These are phyloP conservation scores for Cladosporium velox DNA, from an alignment of 2,329 filamentous ascomycete genomes.

Conservation along the genomic window DNA sequence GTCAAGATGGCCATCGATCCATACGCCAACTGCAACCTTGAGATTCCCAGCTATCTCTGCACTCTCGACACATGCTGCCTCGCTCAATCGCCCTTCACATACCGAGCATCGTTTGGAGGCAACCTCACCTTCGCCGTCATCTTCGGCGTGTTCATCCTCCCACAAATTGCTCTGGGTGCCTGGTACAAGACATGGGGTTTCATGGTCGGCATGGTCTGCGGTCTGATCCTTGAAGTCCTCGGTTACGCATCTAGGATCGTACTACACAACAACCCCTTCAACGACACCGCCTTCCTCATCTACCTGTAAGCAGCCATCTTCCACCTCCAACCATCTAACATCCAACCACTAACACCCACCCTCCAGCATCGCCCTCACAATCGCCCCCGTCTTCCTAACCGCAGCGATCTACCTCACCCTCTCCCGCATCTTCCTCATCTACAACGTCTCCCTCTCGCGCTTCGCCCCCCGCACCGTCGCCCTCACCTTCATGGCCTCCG, in stretches of 20 bases:
- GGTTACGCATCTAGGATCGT: slow-evolving; percentile 59
- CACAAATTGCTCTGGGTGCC: slow-evolving; percentile 53
- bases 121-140: slow-evolving; percentile 53
- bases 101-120: slow-evolving; percentile 50
- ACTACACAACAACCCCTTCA: slow-evolving; percentile 47
- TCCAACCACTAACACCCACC: slow-evolving; percentile 25
- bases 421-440: slow-evolving; percentile 45
- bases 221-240: slow-evolving; percentile 53
- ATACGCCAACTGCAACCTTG: slow-evolving; percentile 29
- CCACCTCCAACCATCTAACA: background rate
- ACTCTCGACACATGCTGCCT: slow-evolving; percentile 36
- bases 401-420: slow-evolving; percentile 50
- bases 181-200: slow-evolving; percentile 59
- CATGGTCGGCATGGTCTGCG: slow-evolving; percentile 50
- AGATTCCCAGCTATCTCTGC: slow-evolving; percentile 27
- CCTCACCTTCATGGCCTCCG: slow-evolving; percentile 59
- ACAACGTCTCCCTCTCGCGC: slow-evolving; percentile 32
- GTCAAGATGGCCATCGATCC: slow-evolving; percentile 19
- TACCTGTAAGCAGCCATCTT: slow-evolving; percentile 17
- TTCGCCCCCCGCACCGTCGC: slow-evolving; percentile 43
- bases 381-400: slow-evolving; percentile 49
- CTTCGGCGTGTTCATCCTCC: slow-evolving; percentile 52
- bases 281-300: slow-evolving; percentile 45
- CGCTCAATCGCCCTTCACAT: slow-evolving; percentile 50
- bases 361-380: slow-evolving; percentile 44